Evolutionary conservation across 345 rosid species (phyloP).

Genomic region (Syzygium jambos): DNA sequence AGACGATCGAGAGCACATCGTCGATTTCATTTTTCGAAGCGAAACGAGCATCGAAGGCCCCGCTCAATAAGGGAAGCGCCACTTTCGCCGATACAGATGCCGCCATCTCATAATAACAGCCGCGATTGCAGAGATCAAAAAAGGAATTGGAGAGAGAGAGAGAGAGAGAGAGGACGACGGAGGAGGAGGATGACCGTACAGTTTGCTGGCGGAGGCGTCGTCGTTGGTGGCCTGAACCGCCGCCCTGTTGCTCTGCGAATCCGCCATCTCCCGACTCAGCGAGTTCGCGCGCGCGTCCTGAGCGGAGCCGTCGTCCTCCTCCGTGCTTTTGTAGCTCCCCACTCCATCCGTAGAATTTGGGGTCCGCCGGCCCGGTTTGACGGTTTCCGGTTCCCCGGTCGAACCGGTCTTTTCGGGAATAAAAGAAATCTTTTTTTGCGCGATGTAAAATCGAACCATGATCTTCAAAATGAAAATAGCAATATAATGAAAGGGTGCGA

Average conservation of each 20-base stretch:
- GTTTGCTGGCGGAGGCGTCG: constrained; percentile 92
- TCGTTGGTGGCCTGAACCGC: constrained; percentile 98
- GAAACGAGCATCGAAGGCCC: neutral
- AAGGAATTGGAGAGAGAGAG: neutral
- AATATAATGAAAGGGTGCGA: too few relatives aligned
- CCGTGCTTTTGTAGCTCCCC: neutral
- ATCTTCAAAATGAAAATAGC: too few relatives aligned
- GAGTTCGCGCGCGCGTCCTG: neutral
- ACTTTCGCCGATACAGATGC: neutral
- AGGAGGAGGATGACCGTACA: constrained; percentile 22
- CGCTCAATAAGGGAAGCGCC: neutral
- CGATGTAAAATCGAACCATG: too few relatives aligned
- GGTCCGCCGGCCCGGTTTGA: too few relatives aligned
- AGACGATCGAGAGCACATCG: too few relatives aligned
- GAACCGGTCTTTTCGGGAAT: too few relatives aligned
- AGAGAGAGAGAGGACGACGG: neutral
- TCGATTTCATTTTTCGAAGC: neutral
- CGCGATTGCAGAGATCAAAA: neutral
- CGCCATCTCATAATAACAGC: neutral
- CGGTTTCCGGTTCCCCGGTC: too few relatives aligned
- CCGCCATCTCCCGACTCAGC: constrained; percentile 3
- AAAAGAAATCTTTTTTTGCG: too few relatives aligned
- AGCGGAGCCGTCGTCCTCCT: neutral
- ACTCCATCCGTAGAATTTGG: too few relatives aligned
- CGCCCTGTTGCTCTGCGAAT: constrained; percentile 64